Conservation (phyloP, 2,329 filamentous ascomycete species). For the Penicillium griseofulvum region DNA sequence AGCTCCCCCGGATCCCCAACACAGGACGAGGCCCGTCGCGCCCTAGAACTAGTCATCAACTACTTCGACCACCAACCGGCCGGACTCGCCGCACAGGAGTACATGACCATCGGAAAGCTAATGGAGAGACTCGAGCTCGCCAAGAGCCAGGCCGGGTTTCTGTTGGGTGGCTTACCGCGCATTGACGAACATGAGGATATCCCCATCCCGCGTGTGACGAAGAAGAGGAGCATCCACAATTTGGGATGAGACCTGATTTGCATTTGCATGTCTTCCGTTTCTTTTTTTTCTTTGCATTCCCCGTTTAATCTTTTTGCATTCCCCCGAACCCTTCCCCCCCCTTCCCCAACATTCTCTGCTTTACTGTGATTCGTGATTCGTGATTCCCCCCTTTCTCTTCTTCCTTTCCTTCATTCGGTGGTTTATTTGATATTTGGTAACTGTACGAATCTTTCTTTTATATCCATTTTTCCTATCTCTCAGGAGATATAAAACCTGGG, state of each 20-base stretch:
- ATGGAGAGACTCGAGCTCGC: conserved; percentile 81
- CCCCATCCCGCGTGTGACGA: conserved; percentile 36
- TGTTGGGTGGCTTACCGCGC: conserved; percentile 45
- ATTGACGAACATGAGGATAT: conserved; percentile 45
- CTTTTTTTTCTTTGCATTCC: conserved; percentile 1
- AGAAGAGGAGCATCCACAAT: conserved; percentile 49
- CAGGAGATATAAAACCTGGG: background rate
- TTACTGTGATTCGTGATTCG: conserved; percentile 4
- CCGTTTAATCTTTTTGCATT: background rate
- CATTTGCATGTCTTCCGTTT: background rate
- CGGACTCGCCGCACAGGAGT: conserved; percentile 75
- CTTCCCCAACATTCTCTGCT: background rate
- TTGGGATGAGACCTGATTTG: conserved; percentile 25
- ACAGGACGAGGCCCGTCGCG: conserved; percentile 80
- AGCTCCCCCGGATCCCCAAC: conserved; percentile 66
- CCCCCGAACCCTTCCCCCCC: background rate
- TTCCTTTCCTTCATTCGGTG: conserved; percentile 2
- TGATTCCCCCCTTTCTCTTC: conserved; percentile 3
- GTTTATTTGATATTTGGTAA: background rate
- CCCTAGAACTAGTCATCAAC: conserved; percentile 74
- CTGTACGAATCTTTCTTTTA: background rate
- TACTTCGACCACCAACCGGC: conserved; percentile 73
- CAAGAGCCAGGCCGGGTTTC: conserved; percentile 42
- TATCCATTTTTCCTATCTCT: background rate
- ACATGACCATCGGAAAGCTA: conserved; percentile 71